Evolutionary conservation across 1,139 yeast species (phyloP).

Genomic region (Nematodospora anomalae): DNA sequence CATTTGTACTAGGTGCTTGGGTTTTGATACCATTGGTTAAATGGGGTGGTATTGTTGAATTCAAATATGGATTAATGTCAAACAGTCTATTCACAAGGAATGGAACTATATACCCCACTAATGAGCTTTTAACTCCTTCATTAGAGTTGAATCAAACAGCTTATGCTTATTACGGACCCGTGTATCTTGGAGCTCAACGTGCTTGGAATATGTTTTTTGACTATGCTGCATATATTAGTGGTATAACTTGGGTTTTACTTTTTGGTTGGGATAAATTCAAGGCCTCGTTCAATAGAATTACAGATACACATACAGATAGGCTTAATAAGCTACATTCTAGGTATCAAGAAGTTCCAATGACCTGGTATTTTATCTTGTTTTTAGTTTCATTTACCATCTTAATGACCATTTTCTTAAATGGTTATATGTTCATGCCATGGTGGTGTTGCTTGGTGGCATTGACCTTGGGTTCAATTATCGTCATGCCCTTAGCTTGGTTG

Average conservation of each 20-base stretch:
- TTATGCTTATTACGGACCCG: conserved; percentile 39
- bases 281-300: conserved; percentile 16
- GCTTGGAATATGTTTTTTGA: conserved; percentile 55
- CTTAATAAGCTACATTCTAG: conserved; percentile 39
- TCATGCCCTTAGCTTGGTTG: conserved; percentile 51
- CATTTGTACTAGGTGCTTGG: conserved; percentile 45
- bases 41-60: conserved; percentile 30
- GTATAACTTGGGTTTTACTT: conserved; percentile 47
- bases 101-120: conserved; percentile 41
- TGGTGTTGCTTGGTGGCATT: conserved; percentile 48
- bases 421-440: conserved; percentile 51
- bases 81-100: conserved; percentile 33
- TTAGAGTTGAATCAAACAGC: conserved; percentile 39
- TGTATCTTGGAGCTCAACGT: conserved; percentile 44
- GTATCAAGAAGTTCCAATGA: conserved; percentile 41
- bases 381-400: conserved; percentile 33
- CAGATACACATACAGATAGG: conserved; percentile 30
- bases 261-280: conserved; percentile 31
- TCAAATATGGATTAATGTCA: conserved; percentile 41
- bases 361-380: conserved; percentile 44
- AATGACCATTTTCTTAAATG: conserved; percentile 33
- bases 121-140: conserved; percentile 32
- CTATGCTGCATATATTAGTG: conserved; percentile 51
- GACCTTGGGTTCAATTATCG: conserved; percentile 43
- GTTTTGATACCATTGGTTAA: conserved; percentile 41